Base-by-base conservation (phyloP, 345 rosid genomes). In the Brassica cretica region DNA sequence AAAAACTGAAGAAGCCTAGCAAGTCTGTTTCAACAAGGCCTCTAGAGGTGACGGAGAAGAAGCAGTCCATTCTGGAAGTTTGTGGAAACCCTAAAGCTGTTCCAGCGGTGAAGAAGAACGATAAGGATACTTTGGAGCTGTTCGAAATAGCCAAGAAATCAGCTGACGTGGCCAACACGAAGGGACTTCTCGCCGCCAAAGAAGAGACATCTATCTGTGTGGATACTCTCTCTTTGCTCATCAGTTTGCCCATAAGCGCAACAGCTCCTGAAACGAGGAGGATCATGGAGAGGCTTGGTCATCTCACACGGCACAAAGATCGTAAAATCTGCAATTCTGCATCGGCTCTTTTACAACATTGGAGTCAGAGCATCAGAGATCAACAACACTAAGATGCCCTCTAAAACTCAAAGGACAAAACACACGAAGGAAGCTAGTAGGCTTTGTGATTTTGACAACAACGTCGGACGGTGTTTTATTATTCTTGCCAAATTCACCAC, bases 331-430 rank as follows among this genome's bases (percentile, higher is more conserved):
- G 61, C 24, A 71, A 21, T 7, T 32, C 66, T 1, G 66, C 74
- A 19, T 33, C 21, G 1, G 18, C 33, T 0, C 66, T 62, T 14
- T 15, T 62, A 0, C 39, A 62, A 0, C 66, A 37, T 6, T 58
- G 53, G 74, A 71, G 61, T 2, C 72, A 24, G 72, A 44, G 37
- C 35, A 67, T 55, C 30, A 18, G 8, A 18, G 74, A 70, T 16
- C 73, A 66, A 66, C 55, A 21, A 39, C 30, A 37, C 11, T 10
- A 16, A 32, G 68, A 64, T 64, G 9, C 46, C 14, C 10, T 46
- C 41, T 46, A 14, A 14, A 46, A 4, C 6, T 46, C 41, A 7
- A 33, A 6, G 37, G 7, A 33, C 6, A 33, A 33, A 33, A 6
- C 51, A 44, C 51, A 11, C 10, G 12, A 10, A 44, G 51, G 46